phyloP scores from a whole-genome alignment of 2,329 filamentous ascomycete genomes.

The Calonectria honghensis region DNA sequence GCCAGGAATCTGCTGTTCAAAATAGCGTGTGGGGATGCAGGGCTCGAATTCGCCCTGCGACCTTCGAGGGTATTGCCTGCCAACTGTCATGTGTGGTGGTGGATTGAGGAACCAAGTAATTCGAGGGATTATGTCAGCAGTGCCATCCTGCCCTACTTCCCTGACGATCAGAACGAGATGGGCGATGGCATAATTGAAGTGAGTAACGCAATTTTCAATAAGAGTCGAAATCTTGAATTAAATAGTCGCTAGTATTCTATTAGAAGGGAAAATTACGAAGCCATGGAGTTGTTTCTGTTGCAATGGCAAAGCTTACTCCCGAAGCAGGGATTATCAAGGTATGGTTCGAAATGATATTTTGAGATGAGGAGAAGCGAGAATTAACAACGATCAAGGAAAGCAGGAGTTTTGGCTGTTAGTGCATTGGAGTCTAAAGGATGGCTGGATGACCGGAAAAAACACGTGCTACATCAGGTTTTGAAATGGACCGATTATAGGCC shows the following conservation, averaged over 20 bases:
- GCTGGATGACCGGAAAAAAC: background rate
- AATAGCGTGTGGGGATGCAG: background rate
- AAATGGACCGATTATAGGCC: background rate
- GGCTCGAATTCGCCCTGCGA: conserved; percentile 1
- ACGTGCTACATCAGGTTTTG: background rate
- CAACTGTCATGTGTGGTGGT: background rate
- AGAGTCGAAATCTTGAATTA: background rate
- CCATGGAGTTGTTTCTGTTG: background rate
- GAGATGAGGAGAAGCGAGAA: background rate
- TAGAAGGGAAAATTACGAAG: fast-evolving
- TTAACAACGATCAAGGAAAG: background rate
- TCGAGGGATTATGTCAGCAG: background rate
- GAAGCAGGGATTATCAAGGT: background rate
- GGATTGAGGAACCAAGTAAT: background rate
- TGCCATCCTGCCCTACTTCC: background rate
- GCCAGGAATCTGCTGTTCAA: background rate
- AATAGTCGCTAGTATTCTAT: background rate
- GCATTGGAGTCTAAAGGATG: background rate
- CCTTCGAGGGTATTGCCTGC: background rate
- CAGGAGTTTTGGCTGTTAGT: background rate
- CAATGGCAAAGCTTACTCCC: conserved; percentile 8
- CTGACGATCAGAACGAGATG: background rate
- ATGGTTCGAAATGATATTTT: background rate
- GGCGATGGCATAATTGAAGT: background rate
- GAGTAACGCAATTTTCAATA: background rate